Percentiles rank a stretch among this genome's conserved stretches.
Evolutionary conservation across 768 basidiomycete species (phyloP).

Genomic region (Favolaschia claudopus): DNA sequence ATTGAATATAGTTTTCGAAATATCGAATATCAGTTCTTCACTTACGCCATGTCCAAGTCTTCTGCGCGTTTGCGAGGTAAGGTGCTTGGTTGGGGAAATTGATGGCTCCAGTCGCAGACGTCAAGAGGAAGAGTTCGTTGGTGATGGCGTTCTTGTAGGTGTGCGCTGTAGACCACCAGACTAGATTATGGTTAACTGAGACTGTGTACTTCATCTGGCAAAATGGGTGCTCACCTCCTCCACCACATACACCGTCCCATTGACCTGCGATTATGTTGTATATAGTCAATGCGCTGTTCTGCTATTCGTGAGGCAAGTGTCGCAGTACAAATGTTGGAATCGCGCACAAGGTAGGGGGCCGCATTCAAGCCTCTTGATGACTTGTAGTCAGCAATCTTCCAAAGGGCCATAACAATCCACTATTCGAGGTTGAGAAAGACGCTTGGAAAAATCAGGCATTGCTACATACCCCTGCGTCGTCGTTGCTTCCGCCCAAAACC

Average conservation of each 20-base stretch:
- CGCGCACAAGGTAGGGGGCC: constrained; percentile 38
- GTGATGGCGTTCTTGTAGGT: constrained; percentile 69
- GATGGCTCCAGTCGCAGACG: constrained; percentile 57
- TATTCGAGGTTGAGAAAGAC: constrained; percentile 26
- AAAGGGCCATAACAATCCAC: constrained; percentile 65
- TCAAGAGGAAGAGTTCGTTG: constrained; percentile 62
- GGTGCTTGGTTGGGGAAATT: constrained; percentile 40
- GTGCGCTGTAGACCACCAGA: constrained; percentile 65
- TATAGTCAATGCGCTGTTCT: constrained; percentile 56
- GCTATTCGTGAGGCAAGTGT: neutral
- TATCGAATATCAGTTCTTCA: neutral
- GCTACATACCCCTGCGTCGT: constrained; percentile 60
- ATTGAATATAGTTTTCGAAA: neutral
- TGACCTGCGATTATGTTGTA: constrained; percentile 60
- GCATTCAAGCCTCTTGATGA: constrained; percentile 43
- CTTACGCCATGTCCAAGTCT: constrained; percentile 49
- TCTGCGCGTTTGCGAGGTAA: constrained; percentile 58
- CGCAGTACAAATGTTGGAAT: neutral
- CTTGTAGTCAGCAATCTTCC: constrained; percentile 67
- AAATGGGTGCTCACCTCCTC: constrained; percentile 49
- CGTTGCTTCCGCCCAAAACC: constrained; percentile 56
- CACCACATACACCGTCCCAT: constrained; percentile 60
- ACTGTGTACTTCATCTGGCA: neutral
- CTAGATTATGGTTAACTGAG: too few relatives aligned
- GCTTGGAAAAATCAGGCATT: neutral